Evolutionary conservation across 2,329 filamentous ascomycete species (phyloP).

Genomic region (Fusarium sp.): DNA sequence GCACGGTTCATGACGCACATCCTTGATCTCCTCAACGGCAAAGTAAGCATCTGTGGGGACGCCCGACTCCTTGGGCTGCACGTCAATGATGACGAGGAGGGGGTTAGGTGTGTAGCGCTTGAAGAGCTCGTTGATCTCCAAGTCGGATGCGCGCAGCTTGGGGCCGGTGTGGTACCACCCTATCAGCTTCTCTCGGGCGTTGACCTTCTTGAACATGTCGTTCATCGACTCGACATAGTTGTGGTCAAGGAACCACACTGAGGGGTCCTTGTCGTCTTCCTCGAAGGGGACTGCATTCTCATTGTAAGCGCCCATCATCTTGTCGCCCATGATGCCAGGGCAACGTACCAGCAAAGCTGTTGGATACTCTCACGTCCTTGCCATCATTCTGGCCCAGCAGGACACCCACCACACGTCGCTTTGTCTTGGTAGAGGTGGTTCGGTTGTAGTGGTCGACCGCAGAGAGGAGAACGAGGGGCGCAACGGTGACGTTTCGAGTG

Average conservation of each 20-base stretch:
- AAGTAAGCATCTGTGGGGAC: constrained; percentile 99
- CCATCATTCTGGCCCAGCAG: constrained; percentile 96
- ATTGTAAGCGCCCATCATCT: constrained; percentile 27
- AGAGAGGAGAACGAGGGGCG: constrained; percentile 96
- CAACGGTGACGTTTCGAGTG: constrained; percentile 94
- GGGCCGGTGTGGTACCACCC: constrained; percentile 99
- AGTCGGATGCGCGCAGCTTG: constrained; percentile 94
- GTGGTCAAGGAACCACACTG: constrained; percentile 99
- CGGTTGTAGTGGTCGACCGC: constrained; percentile 99
- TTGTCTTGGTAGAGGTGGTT: constrained; percentile 86
- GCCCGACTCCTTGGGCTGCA: constrained; percentile 97
- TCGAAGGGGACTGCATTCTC: constrained; percentile 85
- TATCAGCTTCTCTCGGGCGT: constrained; percentile 97
- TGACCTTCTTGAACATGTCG: constrained; percentile 99
- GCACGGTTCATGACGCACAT: constrained; percentile 69
- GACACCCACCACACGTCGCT: constrained; percentile 91
- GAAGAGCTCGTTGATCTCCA: constrained; percentile 99
- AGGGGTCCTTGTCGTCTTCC: constrained; percentile 98
- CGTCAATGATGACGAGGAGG: constrained; percentile 96
- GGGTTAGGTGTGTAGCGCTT: constrained; percentile 99
- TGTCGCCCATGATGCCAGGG: constrained; percentile 11
- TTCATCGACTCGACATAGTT: constrained; percentile 99
- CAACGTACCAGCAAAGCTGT: constrained; percentile 91
- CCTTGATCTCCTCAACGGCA: constrained; percentile 99
- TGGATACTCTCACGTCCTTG: constrained; percentile 95